These are phyloP conservation scores for Saksenaea vasiformis DNA, from an alignment of 371 early-diverging fungal genomes.

Conservation along the genomic window DNA sequence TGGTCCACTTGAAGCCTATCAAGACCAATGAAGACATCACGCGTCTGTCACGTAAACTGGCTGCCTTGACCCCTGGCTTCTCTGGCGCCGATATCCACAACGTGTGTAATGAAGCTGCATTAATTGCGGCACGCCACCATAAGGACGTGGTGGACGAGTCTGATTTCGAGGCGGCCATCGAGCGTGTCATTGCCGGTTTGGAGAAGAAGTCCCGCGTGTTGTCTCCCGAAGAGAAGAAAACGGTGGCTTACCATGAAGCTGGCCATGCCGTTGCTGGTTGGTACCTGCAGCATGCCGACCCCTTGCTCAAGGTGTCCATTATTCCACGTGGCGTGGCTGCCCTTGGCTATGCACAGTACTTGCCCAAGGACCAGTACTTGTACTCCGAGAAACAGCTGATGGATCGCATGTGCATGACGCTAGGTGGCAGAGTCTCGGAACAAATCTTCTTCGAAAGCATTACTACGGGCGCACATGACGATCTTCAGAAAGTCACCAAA, in stretches of 20 bases:
- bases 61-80: conserved; percentile 96
- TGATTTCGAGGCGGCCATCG: conserved; percentile 98
- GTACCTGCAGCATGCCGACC: conserved; percentile 96
- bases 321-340: conserved; percentile 97
- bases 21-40: conserved; percentile 24
- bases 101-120: conserved; percentile 99
- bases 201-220: conserved; percentile 96
- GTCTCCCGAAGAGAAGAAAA: conserved; percentile 97
- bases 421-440: conserved; percentile 96
- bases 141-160: conserved; percentile 76
- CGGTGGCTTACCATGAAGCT: conserved; percentile 99
- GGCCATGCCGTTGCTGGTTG: conserved; percentile 99
- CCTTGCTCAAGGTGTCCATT: conserved; percentile 96
- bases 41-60: conserved; percentile 35
- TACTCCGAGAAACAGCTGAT: conserved; percentile 89
- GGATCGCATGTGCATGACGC: conserved; percentile 98
- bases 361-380: conserved; percentile 97
- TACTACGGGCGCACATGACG: conserved; percentile 92
- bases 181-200: conserved; percentile 97
- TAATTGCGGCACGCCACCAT: conserved; percentile 92
- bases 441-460: conserved; percentile 90
- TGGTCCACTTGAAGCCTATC: conserved; percentile 91
- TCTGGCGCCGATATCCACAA: conserved; percentile 98
- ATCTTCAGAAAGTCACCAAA: conserved; percentile 96
- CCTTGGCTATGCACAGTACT: conserved; percentile 97